These are phyloP conservation scores for Triangularia setosa DNA, from an alignment of 2,329 filamentous ascomycete genomes.

Conservation along the genomic window DNA sequence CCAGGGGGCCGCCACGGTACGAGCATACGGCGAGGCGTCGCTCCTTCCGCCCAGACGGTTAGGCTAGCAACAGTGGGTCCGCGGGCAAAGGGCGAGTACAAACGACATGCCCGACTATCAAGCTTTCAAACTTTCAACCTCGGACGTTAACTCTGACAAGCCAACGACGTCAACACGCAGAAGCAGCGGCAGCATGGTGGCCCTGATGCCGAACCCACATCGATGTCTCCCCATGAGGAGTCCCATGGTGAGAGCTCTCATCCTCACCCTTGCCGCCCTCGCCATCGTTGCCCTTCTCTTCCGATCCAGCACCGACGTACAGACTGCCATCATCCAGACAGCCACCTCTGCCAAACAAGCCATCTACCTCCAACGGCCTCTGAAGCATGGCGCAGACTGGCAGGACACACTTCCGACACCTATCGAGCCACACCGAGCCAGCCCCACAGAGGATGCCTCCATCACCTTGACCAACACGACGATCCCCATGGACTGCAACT, in stretches of 20 bases:
- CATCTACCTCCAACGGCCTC: slow-evolving; percentile 28
- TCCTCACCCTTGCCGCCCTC: slow-evolving; percentile 42
- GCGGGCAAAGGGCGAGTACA: neutral
- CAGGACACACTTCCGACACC: neutral
- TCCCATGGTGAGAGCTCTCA: slow-evolving; percentile 42
- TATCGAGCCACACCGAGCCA: neutral
- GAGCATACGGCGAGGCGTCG: neutral
- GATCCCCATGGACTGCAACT: slow-evolving; percentile 44
- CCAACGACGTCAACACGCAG: neutral
- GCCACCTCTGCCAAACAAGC: slow-evolving; percentile 34
- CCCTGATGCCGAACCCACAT: slow-evolving; percentile 26
- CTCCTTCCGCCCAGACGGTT: neutral
- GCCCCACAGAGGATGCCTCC: slow-evolving; percentile 16
- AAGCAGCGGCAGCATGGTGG: slow-evolving; percentile 18
- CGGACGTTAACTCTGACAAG: neutral
- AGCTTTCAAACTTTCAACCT: neutral
- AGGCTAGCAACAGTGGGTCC: neutral
- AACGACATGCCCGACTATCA: neutral
- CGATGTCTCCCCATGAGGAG: slow-evolving; percentile 48
- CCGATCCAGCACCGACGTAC: slow-evolving; percentile 40
- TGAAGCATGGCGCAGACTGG: slow-evolving; percentile 17
- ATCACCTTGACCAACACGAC: slow-evolving; percentile 28
- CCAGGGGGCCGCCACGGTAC: neutral
- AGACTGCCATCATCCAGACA: slow-evolving; percentile 40
- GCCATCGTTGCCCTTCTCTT: slow-evolving; percentile 40